A percentile compares a stretch with the other conserved stretches of the same genome.
phyloP scores from a whole-genome alignment of 345 rosid species.

The Salix suchowensis region DNA sequence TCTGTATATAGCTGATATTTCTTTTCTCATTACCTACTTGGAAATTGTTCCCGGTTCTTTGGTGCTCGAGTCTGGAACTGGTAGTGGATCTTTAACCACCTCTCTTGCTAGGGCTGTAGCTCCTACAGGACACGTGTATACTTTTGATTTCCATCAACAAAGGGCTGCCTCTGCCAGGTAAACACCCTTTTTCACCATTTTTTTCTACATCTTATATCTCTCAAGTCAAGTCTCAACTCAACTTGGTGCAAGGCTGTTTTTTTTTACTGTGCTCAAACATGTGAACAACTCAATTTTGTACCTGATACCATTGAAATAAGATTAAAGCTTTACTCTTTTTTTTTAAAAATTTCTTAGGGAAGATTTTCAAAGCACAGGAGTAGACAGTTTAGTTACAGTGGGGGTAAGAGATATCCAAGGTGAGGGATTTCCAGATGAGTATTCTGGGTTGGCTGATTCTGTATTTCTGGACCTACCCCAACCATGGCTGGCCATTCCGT shows the following conservation, averaged over 20 bases:
- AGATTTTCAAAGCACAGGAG: slow-evolving; percentile 79
- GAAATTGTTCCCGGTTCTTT: slow-evolving; percentile 88
- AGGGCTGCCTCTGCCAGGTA: slow-evolving; percentile 91
- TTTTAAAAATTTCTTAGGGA: too few species aligned
- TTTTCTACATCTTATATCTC: background rate
- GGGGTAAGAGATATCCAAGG: slow-evolving; percentile 92
- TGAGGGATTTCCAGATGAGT: slow-evolving; percentile 76
- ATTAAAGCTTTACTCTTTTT: background rate
- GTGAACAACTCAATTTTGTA: too few species aligned
- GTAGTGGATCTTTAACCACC: slow-evolving; percentile 86
- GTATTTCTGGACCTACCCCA: slow-evolving; percentile 84
- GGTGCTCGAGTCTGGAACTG: slow-evolving; percentile 92
- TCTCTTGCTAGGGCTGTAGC: slow-evolving; percentile 87
- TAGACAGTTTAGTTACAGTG: slow-evolving; percentile 63
- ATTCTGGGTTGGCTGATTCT: slow-evolving; percentile 55
- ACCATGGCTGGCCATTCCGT: slow-evolving; percentile 79
- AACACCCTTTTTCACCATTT: background rate
- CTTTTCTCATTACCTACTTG: slow-evolving; percentile 69
- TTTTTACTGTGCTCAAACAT: too few species aligned
- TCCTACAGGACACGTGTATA: slow-evolving; percentile 86
- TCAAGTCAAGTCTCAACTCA: background rate
- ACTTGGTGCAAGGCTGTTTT: too few species aligned
- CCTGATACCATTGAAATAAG: too few species aligned
- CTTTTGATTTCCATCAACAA: slow-evolving; percentile 92
- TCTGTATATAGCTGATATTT: slow-evolving; percentile 88